Evolutionary conservation across 345 rosid genomes (phyloP), one percentile per base, ranked within the genome.

Genomic region (Linum tenue): DNA sequence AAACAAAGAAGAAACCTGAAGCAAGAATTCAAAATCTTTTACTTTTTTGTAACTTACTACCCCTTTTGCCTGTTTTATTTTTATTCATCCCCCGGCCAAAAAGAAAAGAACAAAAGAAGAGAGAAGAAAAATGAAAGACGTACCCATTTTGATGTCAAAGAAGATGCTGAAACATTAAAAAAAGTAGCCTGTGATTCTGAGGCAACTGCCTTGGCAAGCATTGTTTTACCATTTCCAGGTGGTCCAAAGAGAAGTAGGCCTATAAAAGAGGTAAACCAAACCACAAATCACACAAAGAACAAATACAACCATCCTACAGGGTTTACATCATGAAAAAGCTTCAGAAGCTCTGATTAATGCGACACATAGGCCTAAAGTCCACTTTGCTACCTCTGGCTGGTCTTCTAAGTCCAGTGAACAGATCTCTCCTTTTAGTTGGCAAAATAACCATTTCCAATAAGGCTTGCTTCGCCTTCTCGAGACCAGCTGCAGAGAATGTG

Each of bases 131-230:
- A 70, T 16, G 8, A 60, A 60, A 74, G 39, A 66, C 85, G 17
- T 42, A 92, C 98, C 97, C 98, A 92, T 84, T 92, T 90, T 59
- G 98, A 92, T 39, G 97, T 92, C 65, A 92, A 70, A 59, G 97
- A 90, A 72, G 98, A 92, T 40, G 98, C 96, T 67, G 98, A 85
- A 78, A 92, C 91, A 53, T 90, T 92, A 71, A 92, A 92, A 80
- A 92, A 92, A 16, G 98, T 92, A 61, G 97, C 98, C 75, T 83
- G 80, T 57, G 98, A 90, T 82, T 92, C 97, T 3, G 98, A 92
- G 62, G 98, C 97, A 7, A 92, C 97, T 64, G 98, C 98, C 77
- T 92, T 92, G 41, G 94, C 97, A 78, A 92, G 97, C 98, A 92
- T 92, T 62, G 98, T 92, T 76, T 92, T 92, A 48, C 98, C 98